Conservation (phyloP, 768 basidiomycete species). For the Leccinum pellstonianum region DNA sequence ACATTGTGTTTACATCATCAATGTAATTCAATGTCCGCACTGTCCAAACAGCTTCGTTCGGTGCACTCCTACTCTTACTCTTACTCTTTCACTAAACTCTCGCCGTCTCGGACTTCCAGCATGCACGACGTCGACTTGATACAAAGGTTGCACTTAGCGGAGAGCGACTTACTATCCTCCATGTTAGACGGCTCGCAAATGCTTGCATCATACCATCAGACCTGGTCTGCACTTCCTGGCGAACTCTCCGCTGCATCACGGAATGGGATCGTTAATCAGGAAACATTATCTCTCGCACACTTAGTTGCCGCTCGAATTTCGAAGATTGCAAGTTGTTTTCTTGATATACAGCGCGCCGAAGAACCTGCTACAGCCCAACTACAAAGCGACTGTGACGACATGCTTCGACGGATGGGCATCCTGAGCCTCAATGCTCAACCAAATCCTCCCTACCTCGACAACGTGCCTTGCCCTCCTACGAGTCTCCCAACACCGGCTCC, state of each 20-base stretch:
- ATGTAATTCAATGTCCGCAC: conserved; percentile 15
- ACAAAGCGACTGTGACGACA: conserved; percentile 4
- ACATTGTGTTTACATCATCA: neutral
- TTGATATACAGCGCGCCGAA: conserved; percentile 4
- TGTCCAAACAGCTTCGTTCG: neutral
- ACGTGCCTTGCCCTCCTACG: neutral
- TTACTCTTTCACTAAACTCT: neutral
- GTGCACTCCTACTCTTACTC: neutral
- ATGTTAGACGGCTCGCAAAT: neutral
- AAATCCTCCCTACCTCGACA: neutral
- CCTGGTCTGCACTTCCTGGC: neutral
- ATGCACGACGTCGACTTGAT: conserved; percentile 7
- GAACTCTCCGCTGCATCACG: neutral
- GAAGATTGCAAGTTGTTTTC: conserved; percentile 3
- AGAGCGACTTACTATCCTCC: neutral
- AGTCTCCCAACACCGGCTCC: neutral
- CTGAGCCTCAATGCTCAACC: neutral
- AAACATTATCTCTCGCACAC: conserved; percentile 1
- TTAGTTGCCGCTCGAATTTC: conserved; percentile 4
- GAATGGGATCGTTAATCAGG: neutral
- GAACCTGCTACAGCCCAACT: neutral
- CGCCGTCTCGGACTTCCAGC: neutral
- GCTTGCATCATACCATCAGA: conserved; percentile 3
- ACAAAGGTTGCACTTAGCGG: neutral
- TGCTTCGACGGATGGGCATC: conserved; percentile 2